phyloP scores from a whole-genome alignment of 495 filamentous ascomycete species.

The Penicillium angulare region DNA sequence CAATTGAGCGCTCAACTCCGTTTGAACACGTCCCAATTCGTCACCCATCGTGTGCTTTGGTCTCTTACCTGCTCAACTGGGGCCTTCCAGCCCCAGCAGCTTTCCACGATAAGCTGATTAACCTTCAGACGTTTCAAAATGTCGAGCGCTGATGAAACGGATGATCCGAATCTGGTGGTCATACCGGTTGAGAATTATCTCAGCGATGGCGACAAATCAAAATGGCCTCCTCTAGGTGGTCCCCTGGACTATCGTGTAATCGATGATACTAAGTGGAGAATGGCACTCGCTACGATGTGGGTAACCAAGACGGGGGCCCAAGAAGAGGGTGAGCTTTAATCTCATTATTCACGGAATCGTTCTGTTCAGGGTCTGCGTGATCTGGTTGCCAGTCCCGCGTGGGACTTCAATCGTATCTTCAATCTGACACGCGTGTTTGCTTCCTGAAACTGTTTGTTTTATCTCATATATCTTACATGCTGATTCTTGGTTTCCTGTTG shows the following conservation, averaged over 20 bases:
- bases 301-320: conserved; percentile 29
- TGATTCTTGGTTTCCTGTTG: no score
- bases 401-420: no score
- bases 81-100: not conserved
- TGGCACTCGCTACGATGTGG: conserved; percentile 39
- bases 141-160: not conserved
- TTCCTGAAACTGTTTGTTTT: no score
- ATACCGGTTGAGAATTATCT: conserved; percentile 29
- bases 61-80: not conserved
- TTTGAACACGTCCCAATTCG: no score
- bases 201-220: conserved; percentile 32
- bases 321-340: conserved; percentile 27
- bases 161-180: conserved; percentile 24
- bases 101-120: not conserved
- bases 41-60: no score
- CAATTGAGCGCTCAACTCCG: no score
- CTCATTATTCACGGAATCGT: not conserved
- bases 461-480: no score
- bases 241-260: conserved; percentile 14
- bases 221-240: conserved; percentile 31
- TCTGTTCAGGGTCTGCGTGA: no score
- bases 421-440: no score
- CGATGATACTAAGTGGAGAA: conserved; percentile 27
- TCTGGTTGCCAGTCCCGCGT: no score
- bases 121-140: not conserved